Evolutionary conservation across 2,329 filamentous ascomycete species (phyloP).

Genomic region (Aspergillus brasiliensis): DNA sequence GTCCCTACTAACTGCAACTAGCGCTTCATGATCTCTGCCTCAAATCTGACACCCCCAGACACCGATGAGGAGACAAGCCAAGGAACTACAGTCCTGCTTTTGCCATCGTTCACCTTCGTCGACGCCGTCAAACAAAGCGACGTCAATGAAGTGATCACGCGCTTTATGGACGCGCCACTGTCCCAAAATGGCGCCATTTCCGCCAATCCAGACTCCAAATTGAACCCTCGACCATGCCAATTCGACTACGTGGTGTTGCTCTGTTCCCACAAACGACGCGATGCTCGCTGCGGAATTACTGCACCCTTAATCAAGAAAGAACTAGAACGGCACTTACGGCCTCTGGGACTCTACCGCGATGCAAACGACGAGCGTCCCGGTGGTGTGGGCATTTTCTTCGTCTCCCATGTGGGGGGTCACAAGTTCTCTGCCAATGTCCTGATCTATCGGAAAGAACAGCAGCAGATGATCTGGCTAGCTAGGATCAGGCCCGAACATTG

Average conservation of each 20-base stretch:
- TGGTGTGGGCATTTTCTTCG: slow-evolving; percentile 87
- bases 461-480: slow-evolving; percentile 75
- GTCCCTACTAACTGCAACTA: slow-evolving; percentile 12
- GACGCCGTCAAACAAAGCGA: slow-evolving; percentile 70
- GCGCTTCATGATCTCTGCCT: slow-evolving; percentile 41
- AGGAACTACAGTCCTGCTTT: slow-evolving; percentile 72
- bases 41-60: slow-evolving; percentile 32
- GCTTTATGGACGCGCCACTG: slow-evolving; percentile 67
- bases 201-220: slow-evolving; percentile 49
- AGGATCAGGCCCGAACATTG: slow-evolving; percentile 82
- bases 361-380: slow-evolving; percentile 79
- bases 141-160: slow-evolving; percentile 67
- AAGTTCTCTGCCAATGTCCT: slow-evolving; percentile 92
- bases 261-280: slow-evolving; percentile 84
- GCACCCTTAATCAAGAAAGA: slow-evolving; percentile 80
- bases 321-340: slow-evolving; percentile 78
- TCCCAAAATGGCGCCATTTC: slow-evolving; percentile 36
- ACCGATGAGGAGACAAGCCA: background rate
- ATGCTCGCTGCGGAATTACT: slow-evolving; percentile 87
- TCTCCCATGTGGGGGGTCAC: slow-evolving; percentile 89
- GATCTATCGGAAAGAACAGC: slow-evolving; percentile 66
- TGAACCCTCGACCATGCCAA: slow-evolving; percentile 64
- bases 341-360: slow-evolving; percentile 77
- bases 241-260: slow-evolving; percentile 83
- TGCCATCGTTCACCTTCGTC: slow-evolving; percentile 78